Conservation (phyloP, 139 green algal genomes). For the Marvania coccoides region DNA sequence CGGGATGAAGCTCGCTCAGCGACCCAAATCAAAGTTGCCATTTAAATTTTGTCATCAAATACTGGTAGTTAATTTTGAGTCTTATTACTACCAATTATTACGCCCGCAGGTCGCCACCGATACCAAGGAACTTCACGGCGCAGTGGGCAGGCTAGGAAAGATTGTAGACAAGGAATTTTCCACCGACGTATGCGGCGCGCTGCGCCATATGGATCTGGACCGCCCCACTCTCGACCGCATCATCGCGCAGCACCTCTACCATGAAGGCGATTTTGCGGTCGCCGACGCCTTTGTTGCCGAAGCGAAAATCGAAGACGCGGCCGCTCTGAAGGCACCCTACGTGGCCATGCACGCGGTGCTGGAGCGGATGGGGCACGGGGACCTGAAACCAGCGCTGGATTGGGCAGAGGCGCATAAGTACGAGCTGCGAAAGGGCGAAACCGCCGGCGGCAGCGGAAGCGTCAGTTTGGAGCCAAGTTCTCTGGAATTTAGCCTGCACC, state of each 20-base stretch:
- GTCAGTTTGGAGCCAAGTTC: constrained; percentile 2
- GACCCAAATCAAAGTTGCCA: no score
- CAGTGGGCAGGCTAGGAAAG: constrained; percentile 71
- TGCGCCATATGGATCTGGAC: constrained; percentile 40
- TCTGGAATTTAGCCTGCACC: constrained; percentile 85
- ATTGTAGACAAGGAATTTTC: constrained; percentile 71
- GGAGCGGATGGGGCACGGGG: constrained; percentile 46
- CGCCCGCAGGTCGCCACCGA: no score
- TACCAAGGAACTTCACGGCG: constrained; percentile 74
- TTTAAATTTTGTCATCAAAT: no score
- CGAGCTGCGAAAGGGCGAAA: constrained; percentile 7
- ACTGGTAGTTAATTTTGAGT: no score
- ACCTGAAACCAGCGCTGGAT: constrained; percentile 67
- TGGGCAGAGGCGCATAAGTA: constrained; percentile 67
- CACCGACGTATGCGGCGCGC: constrained; percentile 62
- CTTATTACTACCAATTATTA: no score
- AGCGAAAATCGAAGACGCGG: constrained; percentile 44
- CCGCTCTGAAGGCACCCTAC: constrained; percentile 54
- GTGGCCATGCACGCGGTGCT: constrained; percentile 73
- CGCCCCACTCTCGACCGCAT: constrained; percentile 36
- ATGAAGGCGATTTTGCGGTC: constrained; percentile 74
- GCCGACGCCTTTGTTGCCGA: constrained; percentile 72
- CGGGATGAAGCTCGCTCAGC: no score
- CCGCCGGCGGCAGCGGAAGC: neutral
- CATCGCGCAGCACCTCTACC: constrained; percentile 83